Base-by-base conservation (phyloP, 768 basidiomycete genomes). In the Lenzites betulinus region DNA sequence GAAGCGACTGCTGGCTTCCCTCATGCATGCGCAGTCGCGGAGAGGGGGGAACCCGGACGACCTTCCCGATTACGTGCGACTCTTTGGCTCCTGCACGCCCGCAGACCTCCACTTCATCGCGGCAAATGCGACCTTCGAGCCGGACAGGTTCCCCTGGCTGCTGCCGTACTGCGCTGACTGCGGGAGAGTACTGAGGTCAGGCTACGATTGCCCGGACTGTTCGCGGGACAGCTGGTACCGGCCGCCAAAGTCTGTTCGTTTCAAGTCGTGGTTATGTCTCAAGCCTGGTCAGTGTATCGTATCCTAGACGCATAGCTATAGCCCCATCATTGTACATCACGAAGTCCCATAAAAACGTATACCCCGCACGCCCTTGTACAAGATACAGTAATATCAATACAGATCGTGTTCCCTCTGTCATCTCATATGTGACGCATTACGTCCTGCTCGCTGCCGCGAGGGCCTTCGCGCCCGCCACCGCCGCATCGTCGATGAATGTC, bases 401-500 rank as follows among this genome's bases (percentile, higher is more conserved):
- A 60, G n/a, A n/a, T n/a, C 38, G 25, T 13, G 11, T 3, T 26
- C 13, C 4, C 51, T 2, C 23, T 20, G 5, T 30, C 25, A 7
- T 22, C 22, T 22, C 49, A 18, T 36, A 1, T 1, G 33, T n/a
- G 13, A 1, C 5, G 15, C 20, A 61, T 23, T 20, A 22, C 25
- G 46, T 42, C 39, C 36, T 48, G 1, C 51, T 36, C 20, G 62
- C 58, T 42, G 55, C 58, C 0, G 82, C 83, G 44, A 92, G 73
- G 8, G 84, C 83, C 42, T 74, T 72, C 2, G 88, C 92, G 9
- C 91, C 92, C 20, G 77, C 74, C 3, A 77, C 82, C 1, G 89
- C 85, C 0, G 87, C 86, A 71, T 93, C 90, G 41, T 85, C 79
- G 13, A 93, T 81, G 66, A 83, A 85, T 63, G 86, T 81, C 50